phyloP scores from a whole-genome alignment of 257 asterid genomes.

The Capsicum pubescens region DNA sequence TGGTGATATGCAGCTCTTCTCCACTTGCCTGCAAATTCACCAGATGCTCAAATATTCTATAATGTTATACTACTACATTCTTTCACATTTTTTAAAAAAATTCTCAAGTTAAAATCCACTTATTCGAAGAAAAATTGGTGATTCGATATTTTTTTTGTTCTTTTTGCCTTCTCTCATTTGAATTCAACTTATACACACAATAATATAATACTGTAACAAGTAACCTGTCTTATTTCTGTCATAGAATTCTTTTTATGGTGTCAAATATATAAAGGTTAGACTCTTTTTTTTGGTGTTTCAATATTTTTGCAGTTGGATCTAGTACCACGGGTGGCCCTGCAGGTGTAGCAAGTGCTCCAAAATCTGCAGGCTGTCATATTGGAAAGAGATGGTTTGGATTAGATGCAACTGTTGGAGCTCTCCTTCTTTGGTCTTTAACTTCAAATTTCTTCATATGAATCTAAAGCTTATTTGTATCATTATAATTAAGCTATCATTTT shows the following conservation, averaged over 20 bases:
- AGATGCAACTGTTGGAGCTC: slow-evolving; percentile 32
- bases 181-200: not conserved
- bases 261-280: not conserved
- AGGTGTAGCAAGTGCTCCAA: slow-evolving; percentile 29
- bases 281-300: not conserved
- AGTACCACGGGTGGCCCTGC: slow-evolving; percentile 36
- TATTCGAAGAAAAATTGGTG: not conserved
- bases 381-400: slow-evolving; percentile 37
- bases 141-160: too few species aligned
- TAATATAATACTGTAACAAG: not conserved
- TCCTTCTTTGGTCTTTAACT: slow-evolving; percentile 33
- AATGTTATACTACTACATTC: not conserved
- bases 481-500: not conserved
- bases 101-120: not conserved
- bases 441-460: not conserved
- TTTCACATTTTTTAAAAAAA: not conserved
- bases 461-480: not conserved
- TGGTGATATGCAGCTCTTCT: slow-evolving; percentile 60
- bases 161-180: too few species aligned
- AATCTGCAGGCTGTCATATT: slow-evolving; percentile 28
- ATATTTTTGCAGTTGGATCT: slow-evolving; percentile 32
- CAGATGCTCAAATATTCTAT: slow-evolving; percentile 78
- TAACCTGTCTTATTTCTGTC: not conserved
- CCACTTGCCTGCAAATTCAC: slow-evolving; percentile 74
- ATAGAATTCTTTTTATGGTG: not conserved